Base-by-base conservation (phyloP, 768 basidiomycete genomes). In the Ephemerocybe angulata region DNA sequence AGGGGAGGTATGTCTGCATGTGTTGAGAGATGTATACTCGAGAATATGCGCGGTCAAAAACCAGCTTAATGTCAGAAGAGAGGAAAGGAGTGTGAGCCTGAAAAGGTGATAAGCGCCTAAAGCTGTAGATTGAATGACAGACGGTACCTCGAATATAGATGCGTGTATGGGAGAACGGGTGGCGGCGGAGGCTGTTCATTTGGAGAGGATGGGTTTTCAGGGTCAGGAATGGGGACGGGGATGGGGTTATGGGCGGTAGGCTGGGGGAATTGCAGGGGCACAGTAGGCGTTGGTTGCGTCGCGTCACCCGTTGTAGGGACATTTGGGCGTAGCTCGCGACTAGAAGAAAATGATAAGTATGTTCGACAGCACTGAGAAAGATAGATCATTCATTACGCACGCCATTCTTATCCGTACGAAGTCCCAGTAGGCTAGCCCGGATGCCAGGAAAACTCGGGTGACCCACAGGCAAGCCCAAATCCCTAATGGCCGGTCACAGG, bases 11-110 rank as follows among this genome's bases (percentile, higher is more conserved):
- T 76, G 70, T 19, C 91, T 85, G 55, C 91, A 93, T 15, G 84
- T 81, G 58, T 84, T 75, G 27, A 89, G 72, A 7, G 90, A 87
- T 15, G 87, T 87, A 63, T 91, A 93, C 57, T 84, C 79, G 52
- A 93, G 72, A 27, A 91, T 84, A 63, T 93, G 87, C 11, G 90
- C 88, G 17, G 84, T 86, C 25, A 93, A 67, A 62, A 93, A 93
- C 88, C 92, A 93, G 53, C 79, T 83, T 8, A 93, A 64, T n/a
- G 87, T 87, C 54, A 89, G 65, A 54, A 90, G 67, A 19, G 89
- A 87, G 15, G 81, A 80, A 61, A 88, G 70, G 52, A 87, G 74
- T 1, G 84, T 82, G 50, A 90, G 64, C 40, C 88, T 86, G 54
- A 54, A 28, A 28, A 41, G 33, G 12, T 33, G 17, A 35, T 15